Evolutionary conservation across 331 rosid genomes (phyloP).

Genomic region (Malus hybrid): DNA sequence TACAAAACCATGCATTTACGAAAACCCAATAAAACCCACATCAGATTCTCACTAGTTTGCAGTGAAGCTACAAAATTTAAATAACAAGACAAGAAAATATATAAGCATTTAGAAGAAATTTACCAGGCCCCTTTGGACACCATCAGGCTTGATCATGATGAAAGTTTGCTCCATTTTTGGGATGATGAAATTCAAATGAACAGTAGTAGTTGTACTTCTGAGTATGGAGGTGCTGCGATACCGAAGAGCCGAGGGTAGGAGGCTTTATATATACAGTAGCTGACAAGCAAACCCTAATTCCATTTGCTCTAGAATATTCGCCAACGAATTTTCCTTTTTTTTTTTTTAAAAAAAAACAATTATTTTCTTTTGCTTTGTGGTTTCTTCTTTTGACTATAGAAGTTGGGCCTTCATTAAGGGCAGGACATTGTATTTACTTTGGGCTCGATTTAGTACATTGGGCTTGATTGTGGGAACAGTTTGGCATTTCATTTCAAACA

Average conservation of each 20-base stretch:
- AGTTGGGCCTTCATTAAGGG: no score
- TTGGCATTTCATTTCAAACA: no score
- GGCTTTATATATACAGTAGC: background rate
- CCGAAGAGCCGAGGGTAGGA: background rate
- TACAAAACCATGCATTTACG: background rate
- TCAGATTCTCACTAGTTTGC: background rate
- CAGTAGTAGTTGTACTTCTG: background rate
- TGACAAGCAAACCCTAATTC: slow-evolving; percentile 5
- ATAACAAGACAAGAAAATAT: background rate
- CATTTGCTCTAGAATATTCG: slow-evolving; percentile 1
- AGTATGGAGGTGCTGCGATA: background rate
- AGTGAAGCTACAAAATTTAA: background rate
- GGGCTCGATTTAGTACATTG: no score
- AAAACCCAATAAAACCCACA: slow-evolving; percentile 1
- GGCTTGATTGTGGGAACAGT: no score
- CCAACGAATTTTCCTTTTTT: background rate
- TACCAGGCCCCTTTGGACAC: slow-evolving; percentile 93
- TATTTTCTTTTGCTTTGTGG: no score
- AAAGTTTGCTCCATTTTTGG: slow-evolving; percentile 77
- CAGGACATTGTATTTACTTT: no score
- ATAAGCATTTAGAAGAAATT: background rate
- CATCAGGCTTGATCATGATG: slow-evolving; percentile 98
- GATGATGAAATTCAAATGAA: background rate
- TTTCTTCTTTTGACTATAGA: no score
- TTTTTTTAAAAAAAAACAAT: no score